These are phyloP conservation scores for Phoma sp. DNA, from an alignment of 2,329 filamentous ascomycete genomes.

Conservation along the genomic window DNA sequence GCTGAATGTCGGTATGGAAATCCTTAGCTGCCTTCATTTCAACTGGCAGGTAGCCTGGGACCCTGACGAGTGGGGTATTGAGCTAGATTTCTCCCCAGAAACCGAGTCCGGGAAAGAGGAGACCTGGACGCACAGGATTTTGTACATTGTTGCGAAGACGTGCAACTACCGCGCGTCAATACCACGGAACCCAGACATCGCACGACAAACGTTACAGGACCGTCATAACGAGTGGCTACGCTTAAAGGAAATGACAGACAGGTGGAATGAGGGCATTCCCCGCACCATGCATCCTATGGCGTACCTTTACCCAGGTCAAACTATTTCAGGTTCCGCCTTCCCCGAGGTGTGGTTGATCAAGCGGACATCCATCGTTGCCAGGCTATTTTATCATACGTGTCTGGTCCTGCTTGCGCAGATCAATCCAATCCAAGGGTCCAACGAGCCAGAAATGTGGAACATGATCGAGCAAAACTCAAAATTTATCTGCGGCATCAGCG, in stretches of 20 bases:
- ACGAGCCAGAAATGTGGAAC: conserved; percentile 71
- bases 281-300: conserved; percentile 87
- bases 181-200: conserved; percentile 66
- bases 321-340: conserved; percentile 75
- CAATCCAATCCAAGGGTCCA: conserved; percentile 71
- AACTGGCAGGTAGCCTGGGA: conserved; percentile 90
- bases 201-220: conserved; percentile 67
- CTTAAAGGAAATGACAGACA: conserved; percentile 81
- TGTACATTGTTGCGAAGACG: conserved; percentile 88
- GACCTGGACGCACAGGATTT: conserved; percentile 84
- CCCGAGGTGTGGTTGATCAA: conserved; percentile 91
- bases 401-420: conserved; percentile 81
- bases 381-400: conserved; percentile 88
- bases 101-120: conserved; percentile 74
- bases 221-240: conserved; percentile 78
- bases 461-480: conserved; percentile 78
- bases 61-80: conserved; percentile 87
- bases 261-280: conserved; percentile 81
- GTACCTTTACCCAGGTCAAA: conserved; percentile 74
- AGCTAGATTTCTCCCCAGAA: conserved; percentile 72
- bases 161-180: conserved; percentile 81
- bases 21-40: conserved; percentile 86
- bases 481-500: conserved; percentile 87
- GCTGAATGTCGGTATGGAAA: conserved; percentile 89
- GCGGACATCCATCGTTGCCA: conserved; percentile 78